A percentile compares a stretch with the other conserved stretches of the same genome.
Evolutionary conservation across 176 grass and related monocot genomes (phyloP).

Genomic region (Rhynchospora tenuis): DNA sequence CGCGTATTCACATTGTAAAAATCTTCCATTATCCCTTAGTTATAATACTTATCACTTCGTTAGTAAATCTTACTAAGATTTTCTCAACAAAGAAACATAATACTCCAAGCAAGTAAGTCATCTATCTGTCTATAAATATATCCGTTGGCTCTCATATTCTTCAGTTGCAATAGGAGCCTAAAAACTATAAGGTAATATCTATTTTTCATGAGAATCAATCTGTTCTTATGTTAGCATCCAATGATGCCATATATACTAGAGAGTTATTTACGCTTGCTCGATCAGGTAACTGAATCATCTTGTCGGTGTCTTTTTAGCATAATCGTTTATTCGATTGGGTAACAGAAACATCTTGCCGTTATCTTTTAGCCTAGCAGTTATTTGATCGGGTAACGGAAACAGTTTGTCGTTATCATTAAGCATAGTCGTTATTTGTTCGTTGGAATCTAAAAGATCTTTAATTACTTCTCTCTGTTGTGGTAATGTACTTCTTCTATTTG

Average conservation of each 20-base stretch:
- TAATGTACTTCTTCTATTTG: neutral
- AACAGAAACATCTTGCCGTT: neutral
- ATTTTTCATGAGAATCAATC: neutral
- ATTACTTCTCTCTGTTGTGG: neutral
- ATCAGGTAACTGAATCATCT: neutral
- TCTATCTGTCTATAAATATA: slow-evolving; percentile 12
- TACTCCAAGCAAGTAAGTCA: neutral
- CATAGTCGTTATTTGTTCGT: neutral
- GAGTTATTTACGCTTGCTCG: neutral
- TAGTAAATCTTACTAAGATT: slow-evolving; percentile 9
- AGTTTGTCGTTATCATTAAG: neutral
- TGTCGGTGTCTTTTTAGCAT: neutral
- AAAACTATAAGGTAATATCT: slow-evolving; percentile 15
- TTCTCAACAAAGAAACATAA: neutral
- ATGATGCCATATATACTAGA: neutral
- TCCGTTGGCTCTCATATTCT: neutral
- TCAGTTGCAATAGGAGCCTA: slow-evolving; percentile 7
- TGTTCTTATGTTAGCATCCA: neutral
- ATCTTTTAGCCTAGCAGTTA: neutral
- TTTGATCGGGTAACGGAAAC: neutral
- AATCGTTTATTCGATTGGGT: neutral
- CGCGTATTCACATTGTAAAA: neutral
- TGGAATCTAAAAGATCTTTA: neutral
- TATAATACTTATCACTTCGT: neutral
- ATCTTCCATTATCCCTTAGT: neutral